These are phyloP conservation scores for Leccinum pellstonianum DNA, from an alignment of 768 basidiomycete species.

Conservation along the genomic window DNA sequence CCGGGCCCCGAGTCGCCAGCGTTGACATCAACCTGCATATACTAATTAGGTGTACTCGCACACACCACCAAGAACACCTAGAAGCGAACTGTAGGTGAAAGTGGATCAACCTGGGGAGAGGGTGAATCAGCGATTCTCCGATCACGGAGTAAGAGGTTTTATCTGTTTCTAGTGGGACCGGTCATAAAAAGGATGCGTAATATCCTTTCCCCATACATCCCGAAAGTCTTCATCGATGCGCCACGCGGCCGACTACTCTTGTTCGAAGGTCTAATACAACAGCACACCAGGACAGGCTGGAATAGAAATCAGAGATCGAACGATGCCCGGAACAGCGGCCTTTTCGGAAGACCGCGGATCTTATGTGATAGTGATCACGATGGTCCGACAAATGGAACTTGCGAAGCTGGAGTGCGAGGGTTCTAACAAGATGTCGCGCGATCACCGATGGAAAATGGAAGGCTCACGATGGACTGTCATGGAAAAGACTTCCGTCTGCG, in stretches of 20 bases:
- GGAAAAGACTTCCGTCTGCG: conserved; percentile 64
- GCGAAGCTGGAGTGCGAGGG: conserved; percentile 3
- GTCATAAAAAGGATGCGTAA: not conserved
- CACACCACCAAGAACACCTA: not conserved
- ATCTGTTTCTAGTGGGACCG: not conserved
- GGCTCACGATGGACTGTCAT: conserved; percentile 40
- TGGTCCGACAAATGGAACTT: conserved; percentile 52
- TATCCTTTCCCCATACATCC: conserved; percentile 47
- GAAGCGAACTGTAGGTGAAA: not conserved
- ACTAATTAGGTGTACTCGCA: not conserved
- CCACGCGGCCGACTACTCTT: conserved; percentile 51
- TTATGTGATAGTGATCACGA: conserved; percentile 58
- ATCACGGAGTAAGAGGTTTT: not conserved
- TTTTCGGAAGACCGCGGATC: conserved; percentile 65
- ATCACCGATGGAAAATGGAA: conserved; percentile 33
- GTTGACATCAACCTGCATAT: not conserved
- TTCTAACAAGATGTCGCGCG: conserved; percentile 69
- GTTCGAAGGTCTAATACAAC: not conserved
- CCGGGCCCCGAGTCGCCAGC: not conserved
- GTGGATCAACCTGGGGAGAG: not conserved
- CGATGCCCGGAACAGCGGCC: conserved; percentile 69
- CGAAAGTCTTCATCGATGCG: conserved; percentile 46
- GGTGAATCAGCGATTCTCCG: not conserved
- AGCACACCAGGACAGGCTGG: conserved; percentile 44
- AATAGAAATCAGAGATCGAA: conserved; percentile 77